These are phyloP conservation scores for Kodamaea lidongshanica DNA, from an alignment of 805 yeast species.

Conservation along the genomic window DNA sequence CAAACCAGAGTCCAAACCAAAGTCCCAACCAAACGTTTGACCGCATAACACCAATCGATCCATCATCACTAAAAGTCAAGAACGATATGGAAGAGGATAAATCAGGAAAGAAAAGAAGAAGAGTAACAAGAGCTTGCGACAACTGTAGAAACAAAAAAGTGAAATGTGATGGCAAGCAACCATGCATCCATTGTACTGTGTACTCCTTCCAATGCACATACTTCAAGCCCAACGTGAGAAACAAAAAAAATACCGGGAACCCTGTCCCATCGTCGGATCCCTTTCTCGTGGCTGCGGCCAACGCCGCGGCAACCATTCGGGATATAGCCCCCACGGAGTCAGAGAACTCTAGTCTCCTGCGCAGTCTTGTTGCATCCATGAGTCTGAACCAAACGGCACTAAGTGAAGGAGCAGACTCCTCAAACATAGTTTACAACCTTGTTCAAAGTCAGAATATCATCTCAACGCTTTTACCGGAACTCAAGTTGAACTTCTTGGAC, in stretches of 20 bases:
- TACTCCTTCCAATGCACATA: slow-evolving; percentile 81
- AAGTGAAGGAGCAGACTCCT: slow-evolving; percentile 1
- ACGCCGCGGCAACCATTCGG: slow-evolving; percentile 14
- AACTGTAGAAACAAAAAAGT: slow-evolving; percentile 71
- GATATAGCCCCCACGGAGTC: slow-evolving; percentile 9
- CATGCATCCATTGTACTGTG: slow-evolving; percentile 80
- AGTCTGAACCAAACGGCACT: slow-evolving; percentile 1
- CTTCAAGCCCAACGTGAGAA: slow-evolving; percentile 65
- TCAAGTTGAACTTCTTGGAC: slow-evolving; percentile 30
- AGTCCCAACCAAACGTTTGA: too few relatives aligned
- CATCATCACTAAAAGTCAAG: too few relatives aligned
- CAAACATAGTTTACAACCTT: slow-evolving; percentile 15
- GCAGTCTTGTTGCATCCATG: slow-evolving; percentile 6
- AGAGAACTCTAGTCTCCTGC: slow-evolving; percentile 4
- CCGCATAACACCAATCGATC: too few relatives aligned
- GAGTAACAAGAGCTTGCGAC: slow-evolving; percentile 73
- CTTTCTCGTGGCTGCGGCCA: slow-evolving; percentile 10
- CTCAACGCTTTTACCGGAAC: slow-evolving; percentile 29
- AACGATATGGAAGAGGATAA: too few relatives aligned
- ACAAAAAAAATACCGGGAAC: slow-evolving; percentile 34
- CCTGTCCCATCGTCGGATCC: slow-evolving; percentile 22
- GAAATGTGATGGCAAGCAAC: slow-evolving; percentile 73
- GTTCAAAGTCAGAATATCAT: slow-evolving; percentile 29
- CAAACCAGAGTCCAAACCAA: too few relatives aligned
- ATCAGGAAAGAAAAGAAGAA: slow-evolving; percentile 43